These are phyloP conservation scores for Ustilago sp. DNA, from an alignment of 1,284 basidiomycete species.

Conservation along the genomic window DNA sequence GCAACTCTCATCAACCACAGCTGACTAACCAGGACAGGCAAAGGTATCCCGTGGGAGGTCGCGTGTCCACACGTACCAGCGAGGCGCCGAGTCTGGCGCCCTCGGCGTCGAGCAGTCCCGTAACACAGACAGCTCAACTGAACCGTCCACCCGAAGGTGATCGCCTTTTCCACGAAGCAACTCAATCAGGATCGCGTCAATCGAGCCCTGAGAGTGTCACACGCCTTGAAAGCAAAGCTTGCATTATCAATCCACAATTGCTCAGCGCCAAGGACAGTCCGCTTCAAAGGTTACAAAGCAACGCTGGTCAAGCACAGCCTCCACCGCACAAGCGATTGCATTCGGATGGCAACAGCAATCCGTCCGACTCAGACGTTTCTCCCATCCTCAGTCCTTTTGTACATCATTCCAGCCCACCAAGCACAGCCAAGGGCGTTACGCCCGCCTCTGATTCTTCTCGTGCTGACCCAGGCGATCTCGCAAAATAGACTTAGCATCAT, in stretches of 20 bases:
- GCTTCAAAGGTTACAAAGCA: constrained; percentile 37
- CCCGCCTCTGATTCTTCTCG: constrained; percentile 12
- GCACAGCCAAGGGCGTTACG: constrained; percentile 17
- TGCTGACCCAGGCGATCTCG: constrained; percentile 9
- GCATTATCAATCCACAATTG: constrained; percentile 21
- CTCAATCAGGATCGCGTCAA: constrained; percentile 10
- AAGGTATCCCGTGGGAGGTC: constrained; percentile 35
- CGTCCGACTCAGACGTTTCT: constrained; percentile 34
- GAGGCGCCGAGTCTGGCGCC: constrained; percentile 19
- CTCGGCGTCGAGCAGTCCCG: constrained; percentile 22
- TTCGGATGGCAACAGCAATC: constrained; percentile 29
- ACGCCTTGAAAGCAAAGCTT: constrained; percentile 1
- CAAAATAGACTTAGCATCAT: constrained; percentile 9
- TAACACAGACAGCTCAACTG: background rate
- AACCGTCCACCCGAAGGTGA: background rate
- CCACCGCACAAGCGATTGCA: constrained; percentile 16
- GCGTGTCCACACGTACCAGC: constrained; percentile 29
- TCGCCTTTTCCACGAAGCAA: background rate
- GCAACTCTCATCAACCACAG: constrained; percentile 12
- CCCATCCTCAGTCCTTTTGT: constrained; percentile 48
- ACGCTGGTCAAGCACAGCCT: constrained; percentile 16
- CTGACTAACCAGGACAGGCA: constrained; percentile 26
- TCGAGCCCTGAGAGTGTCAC: background rate
- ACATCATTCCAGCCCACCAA: constrained; percentile 20
- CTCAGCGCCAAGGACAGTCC: constrained; percentile 36